phyloP scores from a whole-genome alignment of 768 basidiomycete species.

The Xerocomellus chrysenteron region DNA sequence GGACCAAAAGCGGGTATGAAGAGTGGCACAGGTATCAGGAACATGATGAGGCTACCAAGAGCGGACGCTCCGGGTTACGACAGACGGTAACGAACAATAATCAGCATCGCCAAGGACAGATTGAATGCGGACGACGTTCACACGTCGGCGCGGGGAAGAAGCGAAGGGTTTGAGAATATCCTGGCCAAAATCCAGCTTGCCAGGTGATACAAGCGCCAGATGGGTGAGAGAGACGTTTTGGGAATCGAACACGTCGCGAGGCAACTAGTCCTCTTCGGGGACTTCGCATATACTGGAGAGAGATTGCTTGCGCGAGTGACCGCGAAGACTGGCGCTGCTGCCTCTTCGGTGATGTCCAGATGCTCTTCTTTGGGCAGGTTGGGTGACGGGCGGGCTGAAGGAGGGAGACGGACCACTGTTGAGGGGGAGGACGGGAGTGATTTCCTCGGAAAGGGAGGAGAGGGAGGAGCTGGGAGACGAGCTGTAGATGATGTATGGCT shows the following conservation, averaged over 20 bases:
- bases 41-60: constrained; percentile 17
- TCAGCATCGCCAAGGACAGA: constrained; percentile 21
- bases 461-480: constrained; percentile 33
- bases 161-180: constrained; percentile 5
- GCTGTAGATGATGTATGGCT: constrained; percentile 35
- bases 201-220: constrained; percentile 14
- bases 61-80: constrained; percentile 12
- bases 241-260: background rate
- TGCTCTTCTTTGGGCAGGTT: constrained; percentile 11
- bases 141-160: constrained; percentile 12
- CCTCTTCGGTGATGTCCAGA: constrained; percentile 30
- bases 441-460: constrained; percentile 33
- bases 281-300: constrained; percentile 34
- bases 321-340: constrained; percentile 33
- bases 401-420: constrained; percentile 14
- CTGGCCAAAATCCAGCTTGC: constrained; percentile 21
- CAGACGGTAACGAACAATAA: constrained; percentile 22
- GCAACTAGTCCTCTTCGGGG: constrained; percentile 30
- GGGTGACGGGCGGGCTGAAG: constrained; percentile 3
- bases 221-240: background rate
- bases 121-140: constrained; percentile 11
- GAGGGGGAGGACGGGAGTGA: constrained; percentile 26
- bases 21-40: constrained; percentile 32
- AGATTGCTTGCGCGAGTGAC: constrained; percentile 32
- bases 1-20: constrained; percentile 27